These are phyloP conservation scores for Podila epigama DNA, from an alignment of 192 early-diverging fungal genomes.

Conservation along the genomic window DNA sequence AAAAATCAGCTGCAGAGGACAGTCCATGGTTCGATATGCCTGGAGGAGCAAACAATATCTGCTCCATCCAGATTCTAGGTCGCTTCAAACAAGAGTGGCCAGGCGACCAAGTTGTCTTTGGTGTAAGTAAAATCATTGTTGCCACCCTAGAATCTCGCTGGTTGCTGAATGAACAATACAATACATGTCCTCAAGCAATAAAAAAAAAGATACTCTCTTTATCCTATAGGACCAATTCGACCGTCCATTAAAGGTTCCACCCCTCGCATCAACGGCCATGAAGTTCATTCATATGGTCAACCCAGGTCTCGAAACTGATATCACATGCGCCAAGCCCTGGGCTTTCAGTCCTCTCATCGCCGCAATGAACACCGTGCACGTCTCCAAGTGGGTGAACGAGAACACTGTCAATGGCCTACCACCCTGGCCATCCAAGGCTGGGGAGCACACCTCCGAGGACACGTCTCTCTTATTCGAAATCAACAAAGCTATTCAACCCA, in stretches of 20 bases:
- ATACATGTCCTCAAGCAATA: neutral
- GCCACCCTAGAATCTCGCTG: too few relatives aligned
- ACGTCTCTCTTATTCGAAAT: slow-evolving; percentile 10
- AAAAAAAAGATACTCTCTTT: neutral
- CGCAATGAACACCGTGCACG: slow-evolving; percentile 14
- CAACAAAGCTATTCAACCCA: neutral
- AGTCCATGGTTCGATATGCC: neutral
- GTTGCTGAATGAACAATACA: neutral
- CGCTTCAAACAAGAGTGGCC: slow-evolving; percentile 68
- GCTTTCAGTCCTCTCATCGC: slow-evolving; percentile 13
- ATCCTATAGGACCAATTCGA: slow-evolving; percentile 8
- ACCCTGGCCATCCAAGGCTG: slow-evolving; percentile 3
- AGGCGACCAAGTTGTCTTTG: slow-evolving; percentile 40
- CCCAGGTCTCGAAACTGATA: slow-evolving; percentile 17
- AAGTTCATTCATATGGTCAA: slow-evolving; percentile 25
- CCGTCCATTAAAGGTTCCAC: slow-evolving; percentile 10
- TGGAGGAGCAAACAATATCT: neutral
- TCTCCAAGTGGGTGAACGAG: neutral
- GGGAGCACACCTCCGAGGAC: slow-evolving; percentile 5
- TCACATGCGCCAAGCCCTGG: slow-evolving; percentile 10
- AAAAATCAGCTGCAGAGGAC: too few relatives aligned
- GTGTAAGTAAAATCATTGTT: neutral
- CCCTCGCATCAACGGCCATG: slow-evolving; percentile 6
- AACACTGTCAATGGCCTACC: neutral
- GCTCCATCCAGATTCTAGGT: slow-evolving; percentile 64